Evolutionary conservation across 768 basidiomycete genomes (phyloP), one percentile per base, ranked within the genome.

Genomic region (Astraeus odoratus): DNA sequence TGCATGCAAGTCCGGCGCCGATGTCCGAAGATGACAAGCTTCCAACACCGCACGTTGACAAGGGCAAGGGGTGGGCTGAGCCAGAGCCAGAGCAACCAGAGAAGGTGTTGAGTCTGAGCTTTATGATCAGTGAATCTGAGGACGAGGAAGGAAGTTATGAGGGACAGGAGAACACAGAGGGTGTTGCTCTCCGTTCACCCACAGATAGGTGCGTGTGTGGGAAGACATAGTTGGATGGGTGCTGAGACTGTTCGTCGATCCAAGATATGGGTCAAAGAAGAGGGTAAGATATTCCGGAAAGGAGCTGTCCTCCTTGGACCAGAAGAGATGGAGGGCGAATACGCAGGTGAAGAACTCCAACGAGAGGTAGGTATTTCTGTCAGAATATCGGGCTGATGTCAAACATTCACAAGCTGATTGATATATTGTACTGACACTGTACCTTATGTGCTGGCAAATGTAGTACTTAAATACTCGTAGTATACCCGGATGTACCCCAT

Each of bases 251-350:
- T 12, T 15, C 13, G 16, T 41, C 85, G 87, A 39, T 86, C 85
- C 20, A 72, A 80, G 51, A 80, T 74, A 42, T 89, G 87, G 83
- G 85, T 94, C 0, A 87, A 81, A 44, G 96, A 98, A 60, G 96
- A 99, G 61, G 92, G 92, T 0, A 95, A 98, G 65, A 86, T 98
- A 31, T 97, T 97, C 70, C 73, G 94, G 33, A 94, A 95, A 58
- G 92, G 93, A 0, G 80, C 76, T 8, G 83, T 83, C 3, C 69
- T 97, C 16, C 70, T 90, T 8, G 82, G 83, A 1, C 80, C 80
- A 7, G 88, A 86, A 54, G 90, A 94, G 63, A 86, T 92, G 79
- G 91, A 93, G 54, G 83, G 80, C 0, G 91, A 91, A 55, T 89
- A 83, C 56, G 86, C 80, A 13, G 89, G 92, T 0, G 94, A 97